Evolutionary conservation across 2,329 filamentous ascomycete species (phyloP).

Genomic region (Capronia coronata): DNA sequence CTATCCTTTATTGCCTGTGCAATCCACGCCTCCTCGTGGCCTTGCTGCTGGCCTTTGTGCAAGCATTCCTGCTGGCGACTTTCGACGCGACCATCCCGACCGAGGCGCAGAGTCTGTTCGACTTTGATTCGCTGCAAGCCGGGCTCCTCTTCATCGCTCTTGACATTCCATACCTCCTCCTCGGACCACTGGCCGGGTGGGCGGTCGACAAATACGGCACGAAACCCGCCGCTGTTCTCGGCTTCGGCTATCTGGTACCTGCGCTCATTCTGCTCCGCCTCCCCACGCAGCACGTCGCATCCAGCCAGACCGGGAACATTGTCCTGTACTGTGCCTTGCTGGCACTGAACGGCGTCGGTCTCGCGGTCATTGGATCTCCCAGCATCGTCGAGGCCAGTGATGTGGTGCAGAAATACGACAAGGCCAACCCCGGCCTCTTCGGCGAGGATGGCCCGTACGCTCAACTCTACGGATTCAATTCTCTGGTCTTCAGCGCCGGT

Average conservation of each 20-base stretch:
- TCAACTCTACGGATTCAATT: conserved; percentile 59
- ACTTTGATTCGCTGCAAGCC: conserved; percentile 33
- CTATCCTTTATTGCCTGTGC: conserved; percentile 26
- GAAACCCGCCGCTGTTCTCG: conserved; percentile 30
- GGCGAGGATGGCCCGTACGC: conserved; percentile 55
- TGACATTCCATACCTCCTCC: conserved; percentile 32
- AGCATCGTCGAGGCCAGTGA: conserved; percentile 53
- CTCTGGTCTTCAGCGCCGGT: conserved; percentile 56
- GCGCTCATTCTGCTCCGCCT: conserved; percentile 27
- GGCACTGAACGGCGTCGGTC: conserved; percentile 45
- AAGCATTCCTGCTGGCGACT: conserved; percentile 24
- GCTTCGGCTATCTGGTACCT: conserved; percentile 25
- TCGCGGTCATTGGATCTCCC: conserved; percentile 50
- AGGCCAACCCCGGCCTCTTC: conserved; percentile 51
- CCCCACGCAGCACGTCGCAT: conserved; percentile 25
- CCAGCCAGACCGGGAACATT: conserved; percentile 33
- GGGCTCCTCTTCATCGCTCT: conserved; percentile 37
- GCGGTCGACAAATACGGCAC: conserved; percentile 44
- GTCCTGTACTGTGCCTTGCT: conserved; percentile 44
- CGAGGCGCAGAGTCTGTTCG: conserved; percentile 24
- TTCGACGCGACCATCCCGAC: conserved; percentile 29
- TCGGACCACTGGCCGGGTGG: conserved; percentile 26
- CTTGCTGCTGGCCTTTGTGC: conserved; percentile 26
- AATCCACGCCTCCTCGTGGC: conserved; percentile 23
- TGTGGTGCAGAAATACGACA: conserved; percentile 51